Evolutionary conservation across 495 filamentous ascomycete genomes (phyloP), one percentile per base, ranked within the genome.

Genomic region (Penicillium roqueforti): DNA sequence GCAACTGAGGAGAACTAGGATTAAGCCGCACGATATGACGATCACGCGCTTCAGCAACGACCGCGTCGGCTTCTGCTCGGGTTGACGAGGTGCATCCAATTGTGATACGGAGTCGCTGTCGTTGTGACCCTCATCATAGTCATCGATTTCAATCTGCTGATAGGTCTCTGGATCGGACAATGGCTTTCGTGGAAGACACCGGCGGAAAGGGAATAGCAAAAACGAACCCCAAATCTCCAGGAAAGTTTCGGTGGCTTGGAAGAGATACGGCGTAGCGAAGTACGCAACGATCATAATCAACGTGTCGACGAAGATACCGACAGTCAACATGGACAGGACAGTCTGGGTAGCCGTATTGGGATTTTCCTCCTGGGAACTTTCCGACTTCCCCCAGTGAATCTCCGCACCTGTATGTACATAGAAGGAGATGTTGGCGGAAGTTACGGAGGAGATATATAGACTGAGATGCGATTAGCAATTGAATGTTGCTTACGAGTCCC

Each of bases 61-160:
- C 7, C 16, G 18, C n/a, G 16, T 59, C 22, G 7, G 6, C 32
- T 40, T 40, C 36, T 46, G 18, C 20, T 43, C 26, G 7, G 39
- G 29, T 4, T 7, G 29, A 3, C 38, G 28, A 11, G 48, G 29
- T n/a, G 34, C 40, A 18, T 55, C 57, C 39, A 55, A 41, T 11
- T 46, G 34, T 10, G 37, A 34, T 13, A 55, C 40, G 0, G 56
- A 62, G 10, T 59, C 56, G 16, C 6, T 44, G 32, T 36, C 32
- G 25, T 61, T 46, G 22, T 50, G 19, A 34, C 26, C 44, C 4
- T 48, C 43, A 22, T 54, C 50, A 42, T 55, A 59, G 31, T 59
- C 52, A 39, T 59, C 46, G 26, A 59, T 51, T 9, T 53, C 56
- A 36, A 59, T 55, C 46, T 55, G 40, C 47, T 59, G 52, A 26